Conservation (phyloP, 2,329 filamentous ascomycete species). For the Dryadomyces quercivorus region DNA sequence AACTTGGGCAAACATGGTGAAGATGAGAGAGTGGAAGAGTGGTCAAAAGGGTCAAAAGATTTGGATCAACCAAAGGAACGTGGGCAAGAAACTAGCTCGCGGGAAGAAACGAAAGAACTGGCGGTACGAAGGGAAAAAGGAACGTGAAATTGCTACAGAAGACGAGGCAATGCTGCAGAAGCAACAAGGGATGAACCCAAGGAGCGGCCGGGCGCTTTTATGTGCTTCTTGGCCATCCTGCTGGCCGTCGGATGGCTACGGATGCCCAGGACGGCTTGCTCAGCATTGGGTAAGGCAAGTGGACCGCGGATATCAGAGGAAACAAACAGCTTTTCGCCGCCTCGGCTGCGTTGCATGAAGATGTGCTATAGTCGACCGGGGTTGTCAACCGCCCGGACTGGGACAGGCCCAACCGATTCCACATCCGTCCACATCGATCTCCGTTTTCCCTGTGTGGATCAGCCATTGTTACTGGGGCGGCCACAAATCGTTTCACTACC, state of each 20-base stretch:
- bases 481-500: neutral
- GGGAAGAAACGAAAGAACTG: neutral
- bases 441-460: neutral
- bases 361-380: no score
- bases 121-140: slow-evolving; percentile 16
- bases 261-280: no score
- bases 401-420: no score
- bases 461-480: neutral
- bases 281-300: neutral
- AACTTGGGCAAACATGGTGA: neutral
- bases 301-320: neutral
- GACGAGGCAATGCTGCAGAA: neutral
- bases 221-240: neutral
- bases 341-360: no score
- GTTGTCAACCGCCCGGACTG: no score
- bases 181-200: neutral
- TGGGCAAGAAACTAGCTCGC: slow-evolving; percentile 1
- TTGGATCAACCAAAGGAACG: neutral
- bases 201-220: neutral
- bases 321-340: neutral
- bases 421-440: neutral
- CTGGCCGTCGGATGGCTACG: neutral
- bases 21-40: neutral
- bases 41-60: neutral
- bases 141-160: slow-evolving; percentile 3